Percentiles rank a stretch among this genome's conserved stretches.
phyloP scores from a whole-genome alignment of 2,329 filamentous ascomycete species.

The Diaporthe batatas region DNA sequence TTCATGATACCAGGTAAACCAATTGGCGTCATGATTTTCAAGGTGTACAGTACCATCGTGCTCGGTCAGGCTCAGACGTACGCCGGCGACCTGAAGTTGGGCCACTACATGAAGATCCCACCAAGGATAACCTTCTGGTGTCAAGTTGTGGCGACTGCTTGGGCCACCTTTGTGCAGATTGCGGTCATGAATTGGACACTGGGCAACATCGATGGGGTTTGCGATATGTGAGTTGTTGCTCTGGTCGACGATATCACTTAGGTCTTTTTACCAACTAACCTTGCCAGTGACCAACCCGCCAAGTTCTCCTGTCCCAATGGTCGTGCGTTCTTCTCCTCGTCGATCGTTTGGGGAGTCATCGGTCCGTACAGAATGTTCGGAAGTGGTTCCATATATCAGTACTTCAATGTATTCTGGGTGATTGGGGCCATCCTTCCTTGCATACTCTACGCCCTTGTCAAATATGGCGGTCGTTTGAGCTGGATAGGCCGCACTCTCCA shows the following conservation, averaged over 20 bases:
- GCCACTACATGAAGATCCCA: slow-evolving; percentile 57
- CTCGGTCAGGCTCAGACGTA: slow-evolving; percentile 54
- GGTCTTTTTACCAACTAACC: slow-evolving; percentile 51
- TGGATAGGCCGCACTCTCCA: slow-evolving; percentile 62
- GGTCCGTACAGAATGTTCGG: slow-evolving; percentile 69
- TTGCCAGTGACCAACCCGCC: slow-evolving; percentile 56
- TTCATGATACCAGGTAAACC: slow-evolving; percentile 71
- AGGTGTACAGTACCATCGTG: slow-evolving; percentile 60
- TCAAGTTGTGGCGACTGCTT: slow-evolving; percentile 59
- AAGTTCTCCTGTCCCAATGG: slow-evolving; percentile 60
- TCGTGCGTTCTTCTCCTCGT: slow-evolving; percentile 64
- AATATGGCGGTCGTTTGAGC: slow-evolving; percentile 43
- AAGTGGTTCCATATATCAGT: slow-evolving; percentile 62
- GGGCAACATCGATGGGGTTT: slow-evolving; percentile 63
- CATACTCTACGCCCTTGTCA: slow-evolving; percentile 58
- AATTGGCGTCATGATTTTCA: slow-evolving; percentile 69
- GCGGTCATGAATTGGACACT: slow-evolving; percentile 60
- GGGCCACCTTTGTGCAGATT: slow-evolving; percentile 60
- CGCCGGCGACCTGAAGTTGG: slow-evolving; percentile 53
- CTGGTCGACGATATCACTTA: slow-evolving; percentile 19
- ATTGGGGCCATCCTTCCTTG: slow-evolving; percentile 64
- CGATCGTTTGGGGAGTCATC: slow-evolving; percentile 70
- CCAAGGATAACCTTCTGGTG: slow-evolving; percentile 56
- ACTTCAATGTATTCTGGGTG: slow-evolving; percentile 67
- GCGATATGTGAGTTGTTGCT: slow-evolving; percentile 52